Evolutionary conservation across 345 rosid species (phyloP), one percentile per base, ranked within the genome.

Genomic region (Rhizophora mangle): DNA sequence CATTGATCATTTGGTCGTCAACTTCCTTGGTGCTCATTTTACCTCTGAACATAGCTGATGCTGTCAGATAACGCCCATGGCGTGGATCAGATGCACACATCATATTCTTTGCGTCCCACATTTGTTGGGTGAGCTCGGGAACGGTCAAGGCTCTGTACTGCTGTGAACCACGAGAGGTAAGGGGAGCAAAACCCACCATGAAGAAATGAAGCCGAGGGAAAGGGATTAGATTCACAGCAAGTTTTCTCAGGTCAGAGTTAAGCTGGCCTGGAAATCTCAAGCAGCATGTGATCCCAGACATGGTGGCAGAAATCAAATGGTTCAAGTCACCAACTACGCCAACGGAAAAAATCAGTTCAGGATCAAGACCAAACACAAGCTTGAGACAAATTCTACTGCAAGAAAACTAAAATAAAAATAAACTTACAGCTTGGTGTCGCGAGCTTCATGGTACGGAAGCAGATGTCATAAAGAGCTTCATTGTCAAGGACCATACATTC

Each of bases 201-300:
- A 82, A 82, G 81, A 85, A 85, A 80, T 85, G 88, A 22, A 82
- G 84, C 63, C 86, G 72, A 6, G 85, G 84, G 71, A 85, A 85
- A 13, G 83, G 88, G 69, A 85, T 82, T 27, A 85, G 82, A 69
- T 85, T 85, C 66, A 88, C 93, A 15, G 89, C 88, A 0, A 88
- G 88, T 65, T 88, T 88, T 29, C 95, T 82, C 0, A 87, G 82
- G 71, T 89, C 95, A 62, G 91, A 89, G 77, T 89, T 89, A 7
- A 85, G 72, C 71, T 87, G 92, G 6, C 90, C 91, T 20, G 95
- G 89, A 72, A 89, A 89, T 60, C 95, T 83, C 68, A 87, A 78
- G 72, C 95, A 87, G 73, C 91, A 89, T 19, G 89, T 89, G 27
- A 87, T 87, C 30, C 88, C 92, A 56, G 92, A 87, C 95, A 89